These are phyloP conservation scores for Rhodotorula sp. DNA, from an alignment of 1,284 basidiomycete species.

Conservation along the genomic window DNA sequence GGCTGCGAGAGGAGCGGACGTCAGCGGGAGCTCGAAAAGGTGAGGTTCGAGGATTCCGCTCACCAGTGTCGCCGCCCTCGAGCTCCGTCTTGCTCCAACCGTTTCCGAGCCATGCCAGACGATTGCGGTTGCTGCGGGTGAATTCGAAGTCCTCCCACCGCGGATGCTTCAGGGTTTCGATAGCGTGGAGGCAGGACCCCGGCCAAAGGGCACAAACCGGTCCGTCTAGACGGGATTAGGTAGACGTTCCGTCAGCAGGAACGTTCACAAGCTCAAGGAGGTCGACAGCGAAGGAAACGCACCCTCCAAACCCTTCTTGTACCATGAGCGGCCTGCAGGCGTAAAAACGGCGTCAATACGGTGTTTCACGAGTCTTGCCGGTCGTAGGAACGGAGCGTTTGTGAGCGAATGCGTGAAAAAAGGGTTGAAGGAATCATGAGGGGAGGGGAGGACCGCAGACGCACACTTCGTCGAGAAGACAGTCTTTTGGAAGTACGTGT, in stretches of 20 bases:
- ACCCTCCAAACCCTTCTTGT: slow-evolving; percentile 57
- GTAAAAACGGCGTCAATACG: too few relatives aligned
- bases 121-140: slow-evolving; percentile 12
- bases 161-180: slow-evolving; percentile 56
- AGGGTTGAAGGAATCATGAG: too few relatives aligned
- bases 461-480: slow-evolving; percentile 60
- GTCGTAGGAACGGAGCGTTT: too few relatives aligned
- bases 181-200: slow-evolving; percentile 50
- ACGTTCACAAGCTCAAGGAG: not conserved
- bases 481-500: slow-evolving; percentile 51
- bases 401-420: too few relatives aligned
- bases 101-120: slow-evolving; percentile 26
- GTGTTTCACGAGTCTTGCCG: too few relatives aligned
- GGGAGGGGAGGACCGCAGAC: too few relatives aligned
- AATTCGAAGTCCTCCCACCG: slow-evolving; percentile 65
- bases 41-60: not conserved
- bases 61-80: slow-evolving; percentile 11
- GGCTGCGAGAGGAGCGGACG: not conserved
- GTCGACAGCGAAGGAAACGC: not conserved
- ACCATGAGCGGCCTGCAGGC: slow-evolving; percentile 56
- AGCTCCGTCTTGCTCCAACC: slow-evolving; percentile 22
- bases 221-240: slow-evolving; percentile 51
- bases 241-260: not conserved
- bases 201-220: slow-evolving; percentile 62
- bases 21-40: not conserved